phyloP scores from a whole-genome alignment of 176 grass and related monocot species.

The Calamus simplicifolius region DNA sequence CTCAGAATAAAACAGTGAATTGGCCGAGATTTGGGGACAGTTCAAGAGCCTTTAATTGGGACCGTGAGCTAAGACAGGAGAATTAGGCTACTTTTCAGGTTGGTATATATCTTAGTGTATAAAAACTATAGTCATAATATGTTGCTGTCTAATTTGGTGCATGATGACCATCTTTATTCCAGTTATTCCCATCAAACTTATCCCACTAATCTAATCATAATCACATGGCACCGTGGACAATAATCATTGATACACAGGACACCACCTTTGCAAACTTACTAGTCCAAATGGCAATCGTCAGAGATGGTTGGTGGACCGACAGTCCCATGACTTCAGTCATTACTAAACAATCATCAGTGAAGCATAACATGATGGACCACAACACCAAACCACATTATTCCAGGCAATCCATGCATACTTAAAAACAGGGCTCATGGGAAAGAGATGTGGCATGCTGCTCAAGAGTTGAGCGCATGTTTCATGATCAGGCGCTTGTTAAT shows the following conservation, averaged over 20 bases:
- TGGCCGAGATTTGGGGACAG: no score
- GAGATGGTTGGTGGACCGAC: not conserved
- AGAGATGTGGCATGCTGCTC: not conserved
- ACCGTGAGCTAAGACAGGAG: no score
- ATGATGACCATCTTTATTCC: not conserved
- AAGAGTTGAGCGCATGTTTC: no score
- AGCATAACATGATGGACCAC: no score
- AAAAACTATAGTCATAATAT: not conserved
- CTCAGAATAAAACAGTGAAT: no score
- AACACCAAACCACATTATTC: no score
- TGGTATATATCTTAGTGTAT: no score
- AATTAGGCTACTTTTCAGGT: no score
- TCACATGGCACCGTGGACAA: conserved; percentile 1
- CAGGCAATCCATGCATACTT: not conserved
- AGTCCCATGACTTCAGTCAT: no score
- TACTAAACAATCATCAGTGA: conserved; percentile 1
- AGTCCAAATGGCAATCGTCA: conserved; percentile 17
- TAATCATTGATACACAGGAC: not conserved
- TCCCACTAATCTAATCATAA: not conserved
- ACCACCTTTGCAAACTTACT: conserved; percentile 17
- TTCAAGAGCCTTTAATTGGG: no score
- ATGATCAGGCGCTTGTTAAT: no score
- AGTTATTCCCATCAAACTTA: not conserved
- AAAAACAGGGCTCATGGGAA: not conserved
- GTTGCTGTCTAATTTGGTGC: not conserved